Evolutionary conservation across 164 flowering plant species (phyloP), one percentile per base, ranked within the genome.

Genomic region (Nymphaea thermarum): DNA sequence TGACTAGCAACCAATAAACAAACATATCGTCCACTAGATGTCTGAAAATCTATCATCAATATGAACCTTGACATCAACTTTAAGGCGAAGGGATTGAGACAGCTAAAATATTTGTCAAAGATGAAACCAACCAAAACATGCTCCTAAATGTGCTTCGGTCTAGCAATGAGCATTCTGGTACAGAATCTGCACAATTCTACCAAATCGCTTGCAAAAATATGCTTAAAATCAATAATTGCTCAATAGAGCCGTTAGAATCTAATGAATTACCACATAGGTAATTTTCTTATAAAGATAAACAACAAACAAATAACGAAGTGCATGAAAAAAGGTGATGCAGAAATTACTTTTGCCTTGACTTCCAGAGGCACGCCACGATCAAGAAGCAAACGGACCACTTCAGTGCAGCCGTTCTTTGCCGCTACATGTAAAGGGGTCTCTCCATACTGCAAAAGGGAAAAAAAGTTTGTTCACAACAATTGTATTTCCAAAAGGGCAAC

Each of bases 381-480:
- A 65, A 95, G 89, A 79, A 95, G 97, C 71, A 95, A 65, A 68
- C 74, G 64, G 57, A 86, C 91, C 68, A 98, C 85, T 60, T 83
- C 94, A 78, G 72, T 82, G 77, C 97, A 83, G 4, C 98, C 98
- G 83, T 95, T 92, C 84, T 95, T 95, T 62, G 99, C 90, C 10
- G 99, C 99, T 94, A 92, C 89, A 75, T 95, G 98, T 76, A 95
- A 80, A 43, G 99, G 98, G 69, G 97, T 92, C 82, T 95, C 98
- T 67, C 99, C 98, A 80, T 92, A 90, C 99, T 95, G 89, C 76
- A 76, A 70, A 43, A 65, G 10, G 44, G 42, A 5, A 4, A 69
- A 69, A 43, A 51, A 59, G 57, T 51, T 51, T 51, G 57, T 51
- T 15, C 8, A 51, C 14, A 10, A 51, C 12, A 51, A 51, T 15